A percentile compares a stretch with the other conserved stretches of the same genome.
Conservation (phyloP, 371 early-diverging fungal genomes). For the Mucor piriformis region DNA sequence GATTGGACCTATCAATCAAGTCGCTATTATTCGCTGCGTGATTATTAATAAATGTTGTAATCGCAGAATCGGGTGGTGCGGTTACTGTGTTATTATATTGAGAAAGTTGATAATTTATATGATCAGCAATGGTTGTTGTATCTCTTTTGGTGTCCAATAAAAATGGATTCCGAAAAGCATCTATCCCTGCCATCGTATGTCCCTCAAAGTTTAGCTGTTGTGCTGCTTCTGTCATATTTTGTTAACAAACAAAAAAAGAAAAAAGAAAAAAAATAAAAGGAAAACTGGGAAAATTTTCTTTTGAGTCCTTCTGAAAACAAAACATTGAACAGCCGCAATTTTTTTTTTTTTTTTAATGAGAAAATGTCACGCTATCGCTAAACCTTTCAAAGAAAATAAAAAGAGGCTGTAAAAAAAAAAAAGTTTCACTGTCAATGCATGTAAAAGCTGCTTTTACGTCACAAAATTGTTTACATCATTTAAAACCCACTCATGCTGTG, state of each 20-base stretch:
- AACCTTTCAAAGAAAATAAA: too few relatives aligned
- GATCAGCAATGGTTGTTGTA: slow-evolving; percentile 19
- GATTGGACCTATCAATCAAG: slow-evolving; percentile 38
- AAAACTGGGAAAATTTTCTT: not conserved
- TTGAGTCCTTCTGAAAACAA: too few relatives aligned
- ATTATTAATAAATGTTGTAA: slow-evolving; percentile 8
- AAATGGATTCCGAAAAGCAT: slow-evolving; percentile 13
- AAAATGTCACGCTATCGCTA: too few relatives aligned
- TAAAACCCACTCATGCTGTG: too few relatives aligned
- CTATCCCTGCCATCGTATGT: slow-evolving; percentile 9
- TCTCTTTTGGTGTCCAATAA: slow-evolving; percentile 6
- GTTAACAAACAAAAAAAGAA: not conserved
- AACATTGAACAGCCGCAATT: too few relatives aligned
- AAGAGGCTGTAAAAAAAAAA: too few relatives aligned
- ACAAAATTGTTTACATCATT: too few relatives aligned
- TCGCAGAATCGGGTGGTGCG: not conserved
- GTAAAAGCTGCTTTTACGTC: too few relatives aligned
- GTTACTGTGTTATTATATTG: slow-evolving; percentile 3
- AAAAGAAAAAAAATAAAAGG: not conserved
- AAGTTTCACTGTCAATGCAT: too few relatives aligned
- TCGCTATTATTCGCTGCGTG: slow-evolving; percentile 19
- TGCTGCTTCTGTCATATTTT: slow-evolving; percentile 20
- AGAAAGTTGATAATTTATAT: slow-evolving; percentile 23
- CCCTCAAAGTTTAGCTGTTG: slow-evolving; percentile 16
- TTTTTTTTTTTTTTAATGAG: too few relatives aligned